A percentile compares a stretch with the other conserved stretches of the same genome.
Evolutionary conservation across 176 grass and related monocot species (phyloP).

Genomic region (Urochloa ruziziensis): DNA sequence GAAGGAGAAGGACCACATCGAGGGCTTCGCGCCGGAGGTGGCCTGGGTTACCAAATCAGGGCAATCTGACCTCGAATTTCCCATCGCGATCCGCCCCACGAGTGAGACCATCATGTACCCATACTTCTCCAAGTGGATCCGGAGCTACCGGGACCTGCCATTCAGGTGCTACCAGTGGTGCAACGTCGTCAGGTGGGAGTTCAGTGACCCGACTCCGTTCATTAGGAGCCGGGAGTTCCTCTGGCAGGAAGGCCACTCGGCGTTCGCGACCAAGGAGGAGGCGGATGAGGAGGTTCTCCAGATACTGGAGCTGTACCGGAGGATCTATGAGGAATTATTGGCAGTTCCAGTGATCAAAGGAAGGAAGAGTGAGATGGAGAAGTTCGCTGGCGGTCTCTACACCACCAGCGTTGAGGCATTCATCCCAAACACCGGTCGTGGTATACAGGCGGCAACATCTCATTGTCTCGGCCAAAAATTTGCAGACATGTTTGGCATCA

Average conservation of each 20-base stretch:
- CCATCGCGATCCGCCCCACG: conserved; percentile 74
- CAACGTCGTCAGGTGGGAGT: conserved; percentile 83
- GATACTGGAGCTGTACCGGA: conserved; percentile 83
- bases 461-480: conserved; percentile 94
- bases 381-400: conserved; percentile 81
- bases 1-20: conserved; percentile 91
- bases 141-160: conserved; percentile 69
- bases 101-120: conserved; percentile 87
- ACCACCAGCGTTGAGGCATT: conserved; percentile 91
- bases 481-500: conserved; percentile 87
- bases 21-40: conserved; percentile 93
- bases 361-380: conserved; percentile 87
- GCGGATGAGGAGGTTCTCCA: conserved; percentile 90
- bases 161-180: conserved; percentile 81
- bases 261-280: conserved; percentile 79
- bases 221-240: conserved; percentile 92
- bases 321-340: conserved; percentile 84
- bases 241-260: conserved; percentile 94
- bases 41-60: conserved; percentile 81
- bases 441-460: conserved; percentile 85
- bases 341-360: conserved; percentile 87
- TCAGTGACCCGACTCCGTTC: conserved; percentile 75
- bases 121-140: conserved; percentile 92
- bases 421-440: conserved; percentile 70
- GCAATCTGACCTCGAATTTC: conserved; percentile 68